phyloP scores from a whole-genome alignment of 148 eudicot species.

The Rhododendron vialii region DNA sequence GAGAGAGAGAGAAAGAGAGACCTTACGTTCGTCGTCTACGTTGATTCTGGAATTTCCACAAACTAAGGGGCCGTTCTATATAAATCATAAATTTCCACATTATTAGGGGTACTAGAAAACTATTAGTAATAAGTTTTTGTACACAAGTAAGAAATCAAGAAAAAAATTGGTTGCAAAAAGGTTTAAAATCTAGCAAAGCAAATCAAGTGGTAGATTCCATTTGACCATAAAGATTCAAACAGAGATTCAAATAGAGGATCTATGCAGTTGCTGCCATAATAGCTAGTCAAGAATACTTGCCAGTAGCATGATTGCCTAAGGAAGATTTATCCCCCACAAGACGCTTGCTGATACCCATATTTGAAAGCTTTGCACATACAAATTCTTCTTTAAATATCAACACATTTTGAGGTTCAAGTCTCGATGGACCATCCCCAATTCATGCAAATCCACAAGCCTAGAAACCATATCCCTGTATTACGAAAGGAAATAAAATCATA shows the following conservation, averaged over 20 bases:
- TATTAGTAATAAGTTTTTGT: background rate
- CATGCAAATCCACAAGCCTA: slow-evolving; percentile 86
- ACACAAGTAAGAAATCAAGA: no score
- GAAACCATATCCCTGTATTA: slow-evolving; percentile 67
- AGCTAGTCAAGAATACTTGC: slow-evolving; percentile 29
- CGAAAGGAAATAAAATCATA: background rate
- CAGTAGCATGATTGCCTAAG: slow-evolving; percentile 83
- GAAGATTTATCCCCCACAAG: slow-evolving; percentile 74
- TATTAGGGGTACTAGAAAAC: no score
- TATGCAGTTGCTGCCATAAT: background rate
- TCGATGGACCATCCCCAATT: slow-evolving; percentile 82
- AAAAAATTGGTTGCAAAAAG: no score
- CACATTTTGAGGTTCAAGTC: slow-evolving; percentile 91
- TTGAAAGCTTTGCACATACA: slow-evolving; percentile 41
- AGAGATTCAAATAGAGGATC: background rate
- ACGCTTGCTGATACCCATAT: slow-evolving; percentile 96
- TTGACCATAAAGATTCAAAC: no score
- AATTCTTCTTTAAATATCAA: background rate
- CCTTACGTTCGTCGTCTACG: no score
- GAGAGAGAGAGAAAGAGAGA: no score
- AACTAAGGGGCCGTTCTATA: no score
- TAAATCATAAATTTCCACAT: background rate
- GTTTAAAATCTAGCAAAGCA: no score
- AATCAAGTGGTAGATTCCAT: no score
- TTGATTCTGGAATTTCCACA: no score